These are phyloP conservation scores for Starmerella khaoyaiensis DNA, from an alignment of 805 yeast genomes.

Conservation along the genomic window DNA sequence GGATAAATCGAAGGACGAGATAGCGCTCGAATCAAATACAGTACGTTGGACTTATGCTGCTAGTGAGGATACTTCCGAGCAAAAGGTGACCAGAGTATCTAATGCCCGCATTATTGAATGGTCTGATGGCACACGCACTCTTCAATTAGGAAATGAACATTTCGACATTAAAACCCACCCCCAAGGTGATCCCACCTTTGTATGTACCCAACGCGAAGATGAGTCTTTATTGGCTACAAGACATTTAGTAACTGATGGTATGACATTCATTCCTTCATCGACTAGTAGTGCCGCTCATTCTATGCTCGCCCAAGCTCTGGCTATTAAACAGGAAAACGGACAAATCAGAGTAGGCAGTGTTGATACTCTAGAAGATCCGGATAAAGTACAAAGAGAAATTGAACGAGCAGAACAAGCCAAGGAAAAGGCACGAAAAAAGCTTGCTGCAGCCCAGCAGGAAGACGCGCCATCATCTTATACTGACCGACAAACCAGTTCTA, in stretches of 20 bases:
- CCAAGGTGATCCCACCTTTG: slow-evolving; percentile 47
- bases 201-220: slow-evolving; percentile 57
- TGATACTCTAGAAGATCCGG: slow-evolving; percentile 35
- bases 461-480: slow-evolving; percentile 20
- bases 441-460: slow-evolving; percentile 30
- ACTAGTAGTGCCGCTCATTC: slow-evolving; percentile 75
- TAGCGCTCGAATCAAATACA: slow-evolving; percentile 55
- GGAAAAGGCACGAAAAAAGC: slow-evolving; percentile 32
- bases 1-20: slow-evolving; percentile 27
- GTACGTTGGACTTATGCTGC: slow-evolving; percentile 88
- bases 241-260: slow-evolving; percentile 46
- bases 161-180: slow-evolving; percentile 46
- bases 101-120: slow-evolving; percentile 84
- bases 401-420: slow-evolving; percentile 31
- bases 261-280: slow-evolving; percentile 79
- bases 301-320: slow-evolving; percentile 43
- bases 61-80: slow-evolving; percentile 33
- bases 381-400: slow-evolving; percentile 33
- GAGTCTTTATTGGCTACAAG: slow-evolving; percentile 61
- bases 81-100: slow-evolving; percentile 60
- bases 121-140: slow-evolving; percentile 82
- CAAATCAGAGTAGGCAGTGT: slow-evolving; percentile 27
- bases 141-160: slow-evolving; percentile 75
- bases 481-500: slow-evolving; percentile 16
- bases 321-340: slow-evolving; percentile 23